Base-by-base conservation (phyloP, 23 red algal species). In the Gracilaria gracilis region DNA sequence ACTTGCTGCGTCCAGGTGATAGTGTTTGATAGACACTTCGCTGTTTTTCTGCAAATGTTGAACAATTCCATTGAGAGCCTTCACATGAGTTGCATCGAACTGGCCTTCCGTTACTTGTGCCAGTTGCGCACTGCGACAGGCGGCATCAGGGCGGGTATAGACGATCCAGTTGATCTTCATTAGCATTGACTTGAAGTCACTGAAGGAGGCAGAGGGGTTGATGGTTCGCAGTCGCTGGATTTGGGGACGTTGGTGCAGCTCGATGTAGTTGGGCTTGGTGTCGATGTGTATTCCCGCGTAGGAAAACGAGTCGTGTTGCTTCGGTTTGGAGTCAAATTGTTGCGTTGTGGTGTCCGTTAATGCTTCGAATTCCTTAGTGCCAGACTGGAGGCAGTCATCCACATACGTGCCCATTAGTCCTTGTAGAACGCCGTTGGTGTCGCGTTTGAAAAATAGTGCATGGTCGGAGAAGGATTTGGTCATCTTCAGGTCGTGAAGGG, bases 391-490 rank as follows among this genome's bases (percentile, higher is more conserved):
- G 21, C 37, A 80, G 44, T 91, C 87, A 74, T 91, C 87, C 14
- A 81, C 75, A 9, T 77, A 75, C 13, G 72, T 53, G 39, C 64
- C 85, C 21, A 58, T 55, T 32, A 91, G n/a, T 82, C 75, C 87
- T 49, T 39, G 17, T 13, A 91, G 74, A 9, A 4, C 9, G 14
- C 61, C 54, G 20, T 53, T 46, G 17, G 34, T 11, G 23, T 32
- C 42, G 5, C 11, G 4, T 11, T 46, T 46, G 5, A 46, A 46
- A 46, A 7, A 46, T 46, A 46, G 42, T 7, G 61, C 17, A 14
- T 48, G 73, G 40, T 91, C 87, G 5, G 12, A 9, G 9, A 27
- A 13, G 14, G 36, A 19, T 19, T 32, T 37, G 3, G 23, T 47
- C 87, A 91, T 91, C 29, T 46, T 3, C 5, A 91, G 74, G 16